Evolutionary conservation across 2,329 filamentous ascomycete species (phyloP), one percentile per base, ranked within the genome.

Genomic region (Eutypella sp.): DNA sequence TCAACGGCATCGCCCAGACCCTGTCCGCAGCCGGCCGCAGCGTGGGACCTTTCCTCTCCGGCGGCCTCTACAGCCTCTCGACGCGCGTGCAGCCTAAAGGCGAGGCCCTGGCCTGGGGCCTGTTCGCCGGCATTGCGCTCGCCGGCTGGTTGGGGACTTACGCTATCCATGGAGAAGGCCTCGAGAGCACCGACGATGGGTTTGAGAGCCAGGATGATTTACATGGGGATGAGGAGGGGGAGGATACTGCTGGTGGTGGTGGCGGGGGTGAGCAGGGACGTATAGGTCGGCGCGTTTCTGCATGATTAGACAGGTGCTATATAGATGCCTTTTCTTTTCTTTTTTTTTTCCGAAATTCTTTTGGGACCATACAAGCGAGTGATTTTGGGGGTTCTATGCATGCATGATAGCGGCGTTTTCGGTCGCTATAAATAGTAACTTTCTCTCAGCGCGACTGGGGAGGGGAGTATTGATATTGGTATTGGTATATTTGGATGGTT

Each of bases 1-100:
- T 99, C 22, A 96, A 99, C 60, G 93, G 93, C 9, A 78, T 97
- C 25, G 93, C 93, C 0, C 93, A 99, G 66, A 96, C 90, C 0
- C 80, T 99, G 0, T 95, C 89, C 0, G 93, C 93, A 0, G 89
- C 88, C 0, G 93, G 93, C 8, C 83, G 93, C 48, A 90, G 91
- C 37, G 79, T 89, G 0, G 93, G 93, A 0, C 93, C 93, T 0
- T 91, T 97, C 54, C 72, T 95, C 0, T 93, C 90, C 0, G 93
- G 93, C 0, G 84, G 84, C 0, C 72, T 99, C 0, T 99, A 95
- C 65, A 89, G 89, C 0, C 71, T 92, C 1, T 85, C 89, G 0
- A 85, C 82, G 0, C 76, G 79, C 41, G 75, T 96, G 5, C 71
- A 76, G 10, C 87, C 84, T 2, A 93, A 90, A 59, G 92, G 93